A percentile compares a stretch with the other conserved stretches of the same genome.
These are phyloP conservation scores for Trichoderma aggressivum DNA, from an alignment of 2,329 filamentous ascomycete species.

Conservation along the genomic window DNA sequence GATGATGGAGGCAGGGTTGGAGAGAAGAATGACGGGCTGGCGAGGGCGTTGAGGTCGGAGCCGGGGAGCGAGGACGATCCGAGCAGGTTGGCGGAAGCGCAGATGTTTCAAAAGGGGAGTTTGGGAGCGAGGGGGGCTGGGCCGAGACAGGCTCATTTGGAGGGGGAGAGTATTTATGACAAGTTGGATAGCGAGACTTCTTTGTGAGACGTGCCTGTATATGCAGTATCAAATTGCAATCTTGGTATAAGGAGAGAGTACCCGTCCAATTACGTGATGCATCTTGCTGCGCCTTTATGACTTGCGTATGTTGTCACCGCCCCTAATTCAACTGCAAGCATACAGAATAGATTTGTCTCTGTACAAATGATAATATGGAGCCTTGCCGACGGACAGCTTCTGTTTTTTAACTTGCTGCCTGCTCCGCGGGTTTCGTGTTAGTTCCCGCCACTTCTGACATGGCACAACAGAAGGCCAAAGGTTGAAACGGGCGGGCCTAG, in stretches of 20 bases:
- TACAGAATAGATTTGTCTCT: neutral
- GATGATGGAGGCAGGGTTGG: constrained; percentile 27
- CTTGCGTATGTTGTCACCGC: neutral
- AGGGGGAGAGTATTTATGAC: constrained; percentile 32
- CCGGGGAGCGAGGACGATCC: constrained; percentile 49
- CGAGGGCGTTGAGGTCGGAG: constrained; percentile 41
- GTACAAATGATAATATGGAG: neutral
- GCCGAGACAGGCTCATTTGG: constrained; percentile 27
- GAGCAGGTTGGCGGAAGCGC: constrained; percentile 42
- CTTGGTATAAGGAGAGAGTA: neutral
- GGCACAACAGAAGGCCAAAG: neutral
- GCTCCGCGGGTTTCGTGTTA: neutral
- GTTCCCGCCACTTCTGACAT: constrained; percentile 5
- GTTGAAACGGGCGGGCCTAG: constrained; percentile 17
- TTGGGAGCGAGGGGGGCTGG: constrained; percentile 26
- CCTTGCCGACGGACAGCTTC: neutral
- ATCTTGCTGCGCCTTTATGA: neutral
- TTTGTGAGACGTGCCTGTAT: constrained; percentile 23
- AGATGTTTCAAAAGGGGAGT: constrained; percentile 33
- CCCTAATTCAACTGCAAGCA: neutral
- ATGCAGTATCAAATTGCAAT: neutral
- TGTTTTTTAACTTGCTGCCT: constrained; percentile 20
- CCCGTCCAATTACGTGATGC: neutral
- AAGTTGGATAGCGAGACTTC: constrained; percentile 29
- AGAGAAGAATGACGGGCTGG: constrained; percentile 30